Evolutionary conservation across 164 flowering plant species (phyloP).

Genomic region (Vitis amurensis): DNA sequence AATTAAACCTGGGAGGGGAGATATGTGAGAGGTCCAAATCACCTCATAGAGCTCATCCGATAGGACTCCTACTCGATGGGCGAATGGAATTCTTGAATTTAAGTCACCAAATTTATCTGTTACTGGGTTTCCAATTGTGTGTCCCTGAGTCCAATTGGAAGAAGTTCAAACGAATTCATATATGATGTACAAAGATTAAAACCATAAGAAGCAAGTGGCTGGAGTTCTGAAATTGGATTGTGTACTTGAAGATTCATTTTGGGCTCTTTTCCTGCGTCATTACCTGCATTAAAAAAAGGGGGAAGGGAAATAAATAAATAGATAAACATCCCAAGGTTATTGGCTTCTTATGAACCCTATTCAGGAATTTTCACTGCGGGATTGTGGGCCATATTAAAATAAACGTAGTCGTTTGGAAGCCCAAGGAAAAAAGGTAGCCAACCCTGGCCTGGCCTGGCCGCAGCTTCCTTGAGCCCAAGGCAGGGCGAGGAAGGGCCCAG

Average conservation of each 20-base stretch:
- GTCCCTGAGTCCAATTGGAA: constrained; percentile 34
- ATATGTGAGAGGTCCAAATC: background rate
- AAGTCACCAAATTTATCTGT: constrained; percentile 15
- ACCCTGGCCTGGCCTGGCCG: too few relatives aligned
- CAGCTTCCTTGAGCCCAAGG: too few relatives aligned
- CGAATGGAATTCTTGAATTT: constrained; percentile 26
- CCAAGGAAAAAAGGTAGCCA: too few relatives aligned
- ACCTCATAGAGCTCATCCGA: constrained; percentile 58
- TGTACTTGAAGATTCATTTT: constrained; percentile 2
- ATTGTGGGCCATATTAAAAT: too few relatives aligned
- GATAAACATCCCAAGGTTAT: too few relatives aligned
- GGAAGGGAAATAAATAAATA: background rate
- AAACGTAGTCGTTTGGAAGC: too few relatives aligned
- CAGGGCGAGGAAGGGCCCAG: too few relatives aligned
- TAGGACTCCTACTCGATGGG: constrained; percentile 46
- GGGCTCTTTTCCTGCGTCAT: constrained; percentile 15
- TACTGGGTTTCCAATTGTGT: constrained; percentile 39
- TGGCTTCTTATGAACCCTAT: too few relatives aligned
- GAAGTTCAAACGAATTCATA: background rate
- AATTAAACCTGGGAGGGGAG: too few relatives aligned
- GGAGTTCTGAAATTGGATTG: background rate
- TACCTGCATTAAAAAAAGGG: constrained; percentile 10
- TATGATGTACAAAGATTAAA: too few relatives aligned
- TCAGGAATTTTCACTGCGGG: too few relatives aligned
- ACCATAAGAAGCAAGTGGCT: too few relatives aligned